phyloP scores from a whole-genome alignment of 202 grass and related monocot species.

The Dendrocalamus latiflorus region DNA sequence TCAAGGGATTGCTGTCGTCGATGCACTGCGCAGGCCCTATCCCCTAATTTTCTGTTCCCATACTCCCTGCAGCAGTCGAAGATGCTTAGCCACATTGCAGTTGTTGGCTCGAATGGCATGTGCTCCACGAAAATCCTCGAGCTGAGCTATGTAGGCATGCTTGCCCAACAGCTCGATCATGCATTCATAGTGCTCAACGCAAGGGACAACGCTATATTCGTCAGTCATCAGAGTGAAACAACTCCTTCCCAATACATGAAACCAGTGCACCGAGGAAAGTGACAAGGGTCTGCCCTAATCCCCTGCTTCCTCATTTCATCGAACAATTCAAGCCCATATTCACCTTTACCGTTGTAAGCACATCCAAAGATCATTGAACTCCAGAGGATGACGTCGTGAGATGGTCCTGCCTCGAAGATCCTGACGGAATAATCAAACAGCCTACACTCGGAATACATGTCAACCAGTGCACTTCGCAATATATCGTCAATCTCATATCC shows the following conservation, averaged over 20 bases:
- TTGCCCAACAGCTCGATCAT: slow-evolving; percentile 69
- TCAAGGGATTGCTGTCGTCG: slow-evolving; percentile 61
- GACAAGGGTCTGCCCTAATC: slow-evolving; percentile 53
- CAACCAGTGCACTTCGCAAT: slow-evolving; percentile 69
- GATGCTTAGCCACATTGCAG: slow-evolving; percentile 75
- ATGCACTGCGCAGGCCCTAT: slow-evolving; percentile 72
- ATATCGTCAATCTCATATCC: slow-evolving; percentile 66
- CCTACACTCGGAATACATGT: slow-evolving; percentile 93
- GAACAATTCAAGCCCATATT: slow-evolving; percentile 71
- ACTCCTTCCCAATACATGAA: slow-evolving; percentile 58
- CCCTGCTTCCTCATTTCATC: slow-evolving; percentile 62
- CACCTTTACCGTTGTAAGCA: slow-evolving; percentile 68
- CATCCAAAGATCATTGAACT: slow-evolving; percentile 84
- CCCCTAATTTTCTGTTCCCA: slow-evolving; percentile 68
- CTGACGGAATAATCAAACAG: slow-evolving; percentile 66
- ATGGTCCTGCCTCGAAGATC: slow-evolving; percentile 51
- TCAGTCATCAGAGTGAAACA: slow-evolving; percentile 53
- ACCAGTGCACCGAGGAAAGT: slow-evolving; percentile 70
- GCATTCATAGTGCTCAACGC: slow-evolving; percentile 62
- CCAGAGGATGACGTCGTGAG: slow-evolving; percentile 65
- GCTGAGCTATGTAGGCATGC: slow-evolving; percentile 62
- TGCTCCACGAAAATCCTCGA: slow-evolving; percentile 75
- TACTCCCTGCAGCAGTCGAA: too few relatives aligned
- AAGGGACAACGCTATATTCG: slow-evolving; percentile 48
- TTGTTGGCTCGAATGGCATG: slow-evolving; percentile 69